Conservation (phyloP, 2,329 filamentous ascomycete genomes). For the Teratosphaeria gauchensis region DNA sequence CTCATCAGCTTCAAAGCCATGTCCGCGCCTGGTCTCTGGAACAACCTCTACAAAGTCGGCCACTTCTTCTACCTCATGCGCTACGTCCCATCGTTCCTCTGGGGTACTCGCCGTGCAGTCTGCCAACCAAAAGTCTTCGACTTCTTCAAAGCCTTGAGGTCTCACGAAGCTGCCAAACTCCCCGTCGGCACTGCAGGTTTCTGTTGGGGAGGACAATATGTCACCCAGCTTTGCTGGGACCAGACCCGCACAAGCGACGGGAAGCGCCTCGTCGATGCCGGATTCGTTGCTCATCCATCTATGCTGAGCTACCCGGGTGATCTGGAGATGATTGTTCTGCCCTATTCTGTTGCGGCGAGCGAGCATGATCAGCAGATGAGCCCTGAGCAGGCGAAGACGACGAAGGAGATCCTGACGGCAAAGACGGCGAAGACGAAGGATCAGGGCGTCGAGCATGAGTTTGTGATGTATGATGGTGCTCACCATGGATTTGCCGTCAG, state of each 20-base stretch:
- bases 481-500: constrained; percentile 30
- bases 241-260: constrained; percentile 20
- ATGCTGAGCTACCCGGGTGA: constrained; percentile 25
- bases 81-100: constrained; percentile 20
- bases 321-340: constrained; percentile 24
- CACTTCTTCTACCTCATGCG: constrained; percentile 16
- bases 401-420: constrained; percentile 22
- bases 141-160: constrained; percentile 21
- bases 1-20: constrained; percentile 24
- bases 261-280: constrained; percentile 23
- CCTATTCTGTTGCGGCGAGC: constrained; percentile 26
- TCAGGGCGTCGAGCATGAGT: constrained; percentile 27
- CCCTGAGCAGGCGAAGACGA: constrained; percentile 23
- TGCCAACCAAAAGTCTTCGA: constrained; percentile 18
- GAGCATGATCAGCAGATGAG: constrained; percentile 22
- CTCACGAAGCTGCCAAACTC: constrained; percentile 19
- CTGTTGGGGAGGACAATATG: constrained; percentile 24
- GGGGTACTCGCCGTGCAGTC: constrained; percentile 12
- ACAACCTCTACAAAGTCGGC: constrained; percentile 22
- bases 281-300: constrained; percentile 29
- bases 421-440: constrained; percentile 26
- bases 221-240: constrained; percentile 25
- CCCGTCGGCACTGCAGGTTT: constrained; percentile 28
- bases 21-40: constrained; percentile 20
- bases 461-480: constrained; percentile 28